A percentile compares a stretch with the other conserved stretches of the same genome.
phyloP scores from a whole-genome alignment of 176 grass and related monocot genomes.

The Melocanna baccifera region DNA sequence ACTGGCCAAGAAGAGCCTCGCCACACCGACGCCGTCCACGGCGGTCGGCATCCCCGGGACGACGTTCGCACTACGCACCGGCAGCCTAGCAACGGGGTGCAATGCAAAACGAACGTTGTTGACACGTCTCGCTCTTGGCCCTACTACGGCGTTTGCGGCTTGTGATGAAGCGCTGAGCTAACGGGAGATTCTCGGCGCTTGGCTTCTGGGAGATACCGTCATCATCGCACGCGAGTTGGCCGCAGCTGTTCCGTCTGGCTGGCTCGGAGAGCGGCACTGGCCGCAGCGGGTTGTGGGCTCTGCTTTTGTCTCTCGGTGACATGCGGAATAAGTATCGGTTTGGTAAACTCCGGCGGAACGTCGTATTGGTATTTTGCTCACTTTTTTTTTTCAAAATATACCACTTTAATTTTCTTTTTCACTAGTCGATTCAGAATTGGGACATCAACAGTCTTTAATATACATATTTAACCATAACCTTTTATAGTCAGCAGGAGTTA shows the following conservation, averaged over 20 bases:
- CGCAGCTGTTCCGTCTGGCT: background rate
- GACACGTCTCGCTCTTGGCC: background rate
- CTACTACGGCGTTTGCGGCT: background rate
- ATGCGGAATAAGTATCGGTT: background rate
- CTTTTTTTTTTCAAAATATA: too few species aligned
- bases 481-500: too few species aligned
- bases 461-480: too few species aligned
- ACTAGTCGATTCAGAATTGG: too few species aligned
- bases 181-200: background rate
- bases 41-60: background rate
- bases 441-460: too few species aligned
- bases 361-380: too few species aligned
- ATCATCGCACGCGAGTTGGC: background rate
- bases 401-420: too few species aligned
- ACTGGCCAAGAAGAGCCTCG: background rate
- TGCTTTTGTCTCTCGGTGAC: background rate
- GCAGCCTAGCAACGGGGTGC: background rate
- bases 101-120: background rate
- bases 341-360: too few species aligned
- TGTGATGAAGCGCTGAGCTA: background rate
- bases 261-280: background rate
- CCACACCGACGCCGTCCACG: background rate
- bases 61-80: background rate
- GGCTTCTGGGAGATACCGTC: background rate
- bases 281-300: background rate